A percentile compares a stretch with the other conserved stretches of the same genome.
Conservation (phyloP, 345 rosid genomes). For the Lepidium sativum region DNA sequence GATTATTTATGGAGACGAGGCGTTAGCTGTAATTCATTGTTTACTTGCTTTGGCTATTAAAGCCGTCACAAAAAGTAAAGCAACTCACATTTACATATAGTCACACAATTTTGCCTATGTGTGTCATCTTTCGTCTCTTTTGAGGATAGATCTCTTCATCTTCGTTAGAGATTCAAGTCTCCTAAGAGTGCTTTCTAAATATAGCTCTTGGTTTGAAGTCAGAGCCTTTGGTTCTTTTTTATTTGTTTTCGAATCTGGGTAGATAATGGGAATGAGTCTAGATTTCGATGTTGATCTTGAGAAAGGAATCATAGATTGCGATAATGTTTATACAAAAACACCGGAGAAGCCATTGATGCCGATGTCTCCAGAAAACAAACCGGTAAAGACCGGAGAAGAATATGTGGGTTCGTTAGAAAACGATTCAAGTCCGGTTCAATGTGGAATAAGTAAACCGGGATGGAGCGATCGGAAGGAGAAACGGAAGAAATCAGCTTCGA, state of each 20-base stretch:
- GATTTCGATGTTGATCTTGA: slow-evolving; percentile 66
- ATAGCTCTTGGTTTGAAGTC: neutral
- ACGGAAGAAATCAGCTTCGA: slow-evolving; percentile 45
- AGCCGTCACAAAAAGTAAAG: slow-evolving; percentile 11
- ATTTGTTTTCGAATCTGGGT: slow-evolving; percentile 19
- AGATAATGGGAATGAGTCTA: slow-evolving; percentile 22
- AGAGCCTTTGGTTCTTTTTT: neutral
- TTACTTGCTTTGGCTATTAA: slow-evolving; percentile 18
- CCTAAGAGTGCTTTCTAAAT: slow-evolving; percentile 1
- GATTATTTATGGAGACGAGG: slow-evolving; percentile 6
- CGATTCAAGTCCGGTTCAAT: slow-evolving; percentile 13
- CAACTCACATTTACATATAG: too few relatives aligned
- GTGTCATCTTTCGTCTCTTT: slow-evolving; percentile 10
- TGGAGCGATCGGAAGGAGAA: slow-evolving; percentile 42
- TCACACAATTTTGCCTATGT: slow-evolving; percentile 13
- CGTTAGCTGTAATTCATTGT: slow-evolving; percentile 27
- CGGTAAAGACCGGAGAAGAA: slow-evolving; percentile 32
- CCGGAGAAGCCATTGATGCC: slow-evolving; percentile 22
- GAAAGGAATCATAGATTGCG: slow-evolving; percentile 36
- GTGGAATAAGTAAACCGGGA: slow-evolving; percentile 21
- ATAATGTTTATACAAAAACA: slow-evolving; percentile 27
- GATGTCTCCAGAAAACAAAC: slow-evolving; percentile 17
- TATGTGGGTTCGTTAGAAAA: too few relatives aligned
- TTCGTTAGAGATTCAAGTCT: neutral
- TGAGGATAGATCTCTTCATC: slow-evolving; percentile 22